A percentile compares a stretch with the other conserved stretches of the same genome.
Conservation (phyloP, 2,329 filamentous ascomycete genomes). For the Pseudocercospora fijiensis region DNA sequence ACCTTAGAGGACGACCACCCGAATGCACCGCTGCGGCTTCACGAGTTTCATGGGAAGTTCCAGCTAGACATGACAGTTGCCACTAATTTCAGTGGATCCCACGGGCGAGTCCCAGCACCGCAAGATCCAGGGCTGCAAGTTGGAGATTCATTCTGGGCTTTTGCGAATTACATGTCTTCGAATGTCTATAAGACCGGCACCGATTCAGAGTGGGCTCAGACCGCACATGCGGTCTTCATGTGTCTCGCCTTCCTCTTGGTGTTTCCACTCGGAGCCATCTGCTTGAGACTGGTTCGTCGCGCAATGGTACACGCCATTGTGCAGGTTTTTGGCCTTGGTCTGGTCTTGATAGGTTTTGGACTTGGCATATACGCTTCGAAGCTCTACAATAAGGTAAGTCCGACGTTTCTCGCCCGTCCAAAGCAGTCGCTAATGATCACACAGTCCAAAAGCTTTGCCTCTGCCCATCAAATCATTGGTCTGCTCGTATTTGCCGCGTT, state of each 20-base stretch:
- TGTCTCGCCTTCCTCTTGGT: conserved; percentile 39
- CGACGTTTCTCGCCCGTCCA: background rate
- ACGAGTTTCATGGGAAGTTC: conserved; percentile 44
- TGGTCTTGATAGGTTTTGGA: conserved; percentile 42
- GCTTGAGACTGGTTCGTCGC: conserved; percentile 42
- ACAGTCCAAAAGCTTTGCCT: conserved; percentile 45
- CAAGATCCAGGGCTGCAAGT: conserved; percentile 26
- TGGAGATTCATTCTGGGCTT: conserved; percentile 29
- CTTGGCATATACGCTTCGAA: conserved; percentile 46
- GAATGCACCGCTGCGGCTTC: conserved; percentile 40
- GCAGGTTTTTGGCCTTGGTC: conserved; percentile 41
- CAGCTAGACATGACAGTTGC: conserved; percentile 44
- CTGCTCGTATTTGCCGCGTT: conserved; percentile 41
- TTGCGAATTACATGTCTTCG: conserved; percentile 29
- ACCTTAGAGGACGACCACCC: conserved; percentile 33
- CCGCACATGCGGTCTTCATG: conserved; percentile 39
- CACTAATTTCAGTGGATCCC: conserved; percentile 32
- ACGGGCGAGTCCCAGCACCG: conserved; percentile 41
- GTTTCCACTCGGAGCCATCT: conserved; percentile 39
- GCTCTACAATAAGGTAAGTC: conserved; percentile 43
- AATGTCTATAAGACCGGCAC: conserved; percentile 31
- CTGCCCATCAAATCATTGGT: conserved; percentile 51
- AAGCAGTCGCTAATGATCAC: conserved; percentile 7
- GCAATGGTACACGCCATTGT: conserved; percentile 46
- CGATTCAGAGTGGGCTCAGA: conserved; percentile 23